Conservation (phyloP, 306 rosid genomes). For the Cicer pinnatifidum region DNA sequence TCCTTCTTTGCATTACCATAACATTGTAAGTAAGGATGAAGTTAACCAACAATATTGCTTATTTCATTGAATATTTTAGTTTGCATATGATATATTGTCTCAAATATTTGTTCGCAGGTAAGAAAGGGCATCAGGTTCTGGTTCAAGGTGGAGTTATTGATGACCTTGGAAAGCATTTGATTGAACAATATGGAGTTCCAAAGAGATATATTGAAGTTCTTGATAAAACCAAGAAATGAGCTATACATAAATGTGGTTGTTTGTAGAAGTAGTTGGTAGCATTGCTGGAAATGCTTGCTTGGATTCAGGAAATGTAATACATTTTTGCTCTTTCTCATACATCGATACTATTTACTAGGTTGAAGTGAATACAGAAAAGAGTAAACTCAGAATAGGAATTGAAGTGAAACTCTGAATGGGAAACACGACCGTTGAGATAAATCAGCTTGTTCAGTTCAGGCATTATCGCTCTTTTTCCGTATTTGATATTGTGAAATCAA, state of each 20-base stretch:
- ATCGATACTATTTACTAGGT: not conserved
- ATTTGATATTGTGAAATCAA: not conserved
- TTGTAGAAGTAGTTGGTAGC: slow-evolving; percentile 15
- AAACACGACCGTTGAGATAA: not conserved
- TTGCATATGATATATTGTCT: not conserved
- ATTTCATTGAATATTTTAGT: not conserved
- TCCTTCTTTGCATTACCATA: not conserved
- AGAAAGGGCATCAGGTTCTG: slow-evolving; percentile 85
- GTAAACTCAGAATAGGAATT: slow-evolving; percentile 20
- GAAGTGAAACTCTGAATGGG: slow-evolving; percentile 2
- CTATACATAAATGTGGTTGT: slow-evolving; percentile 5
- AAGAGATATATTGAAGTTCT: slow-evolving; percentile 90
- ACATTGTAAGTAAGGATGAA: not conserved
- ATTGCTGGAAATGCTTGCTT: slow-evolving; percentile 3
- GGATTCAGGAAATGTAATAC: slow-evolving; percentile 24
- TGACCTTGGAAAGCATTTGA: slow-evolving; percentile 77
- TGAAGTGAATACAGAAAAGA: slow-evolving; percentile 26
- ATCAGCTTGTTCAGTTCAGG: slow-evolving; percentile 11
- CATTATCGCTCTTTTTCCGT: not conserved
- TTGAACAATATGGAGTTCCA: slow-evolving; percentile 89
- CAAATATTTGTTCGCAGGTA: slow-evolving; percentile 57
- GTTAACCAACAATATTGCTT: not conserved
- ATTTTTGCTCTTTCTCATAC: slow-evolving; percentile 27
- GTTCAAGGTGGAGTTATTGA: slow-evolving; percentile 97
- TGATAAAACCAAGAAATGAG: slow-evolving; percentile 79